Evolutionary conservation across 192 early-diverging fungal genomes (phyloP), one percentile per base, ranked within the genome.

Genomic region (Spinellus fusiger): DNA sequence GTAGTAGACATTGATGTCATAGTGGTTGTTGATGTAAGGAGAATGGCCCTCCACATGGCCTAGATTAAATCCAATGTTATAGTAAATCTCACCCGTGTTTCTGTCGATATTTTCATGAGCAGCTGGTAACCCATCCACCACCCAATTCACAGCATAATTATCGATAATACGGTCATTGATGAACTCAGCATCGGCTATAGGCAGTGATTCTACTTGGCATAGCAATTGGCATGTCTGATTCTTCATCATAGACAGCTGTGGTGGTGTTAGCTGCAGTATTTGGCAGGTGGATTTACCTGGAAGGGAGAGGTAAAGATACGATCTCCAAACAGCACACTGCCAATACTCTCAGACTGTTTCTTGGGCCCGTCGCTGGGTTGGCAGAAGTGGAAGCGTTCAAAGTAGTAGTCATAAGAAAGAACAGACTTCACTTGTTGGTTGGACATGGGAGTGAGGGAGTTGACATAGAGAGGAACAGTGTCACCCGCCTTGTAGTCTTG

Each of bases 301-400:
- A 92, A 91, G 3, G 77, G 80, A 3, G 93, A 94, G 51, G 75
- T 83, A 56, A 84, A 93, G 63, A 98, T 89, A 31, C 95, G 83
- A 61, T 98, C 94, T 20, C 95, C 95, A 88, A 98, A 98, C 34
- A 98, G 73, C 40, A 98, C 94, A 61, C 84, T 87, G 32, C 95
- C 95, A 52, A 98, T 79, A 2, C 83, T 88, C 73, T 96, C 95
- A 23, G 87, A 66, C 56, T 84, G 79, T 0, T 81, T 73, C 57
- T 80, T 68, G 6, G 82, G 81, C 0, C 81, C 85, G 38, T 76
- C 80, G 20, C 81, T 73, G 1, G 91, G 92, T 57, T 76, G 61
- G 70, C 94, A 97, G 64, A 95, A 93, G 67, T 91, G 86, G 71
- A 98, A 95, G 54, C 77, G 74, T 46, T 85, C 77, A 76, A 91